phyloP scores from a whole-genome alignment of 805 yeast species.

The Yarrowia alimentaria region DNA sequence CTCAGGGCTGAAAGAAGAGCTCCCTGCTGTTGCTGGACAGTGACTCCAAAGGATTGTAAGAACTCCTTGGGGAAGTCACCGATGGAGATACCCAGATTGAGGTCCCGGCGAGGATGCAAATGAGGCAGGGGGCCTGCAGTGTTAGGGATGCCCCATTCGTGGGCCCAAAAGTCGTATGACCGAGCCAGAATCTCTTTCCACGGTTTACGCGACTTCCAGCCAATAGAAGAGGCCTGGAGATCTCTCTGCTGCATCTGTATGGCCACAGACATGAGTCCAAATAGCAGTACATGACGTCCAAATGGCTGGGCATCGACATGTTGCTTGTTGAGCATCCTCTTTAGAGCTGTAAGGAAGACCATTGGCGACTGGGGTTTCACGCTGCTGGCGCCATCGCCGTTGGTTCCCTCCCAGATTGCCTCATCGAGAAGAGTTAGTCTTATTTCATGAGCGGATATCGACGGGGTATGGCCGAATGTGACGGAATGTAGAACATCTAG shows the following conservation, averaged over 20 bases:
- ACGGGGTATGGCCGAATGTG: constrained; percentile 69
- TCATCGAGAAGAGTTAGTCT: constrained; percentile 63
- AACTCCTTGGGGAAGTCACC: constrained; percentile 12
- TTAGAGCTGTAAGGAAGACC: constrained; percentile 58
- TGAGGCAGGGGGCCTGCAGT: constrained; percentile 9
- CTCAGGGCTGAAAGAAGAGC: not conserved
- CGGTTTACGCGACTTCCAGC: constrained; percentile 44
- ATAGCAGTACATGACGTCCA: constrained; percentile 63
- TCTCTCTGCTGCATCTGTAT: constrained; percentile 73
- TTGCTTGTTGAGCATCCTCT: constrained; percentile 54
- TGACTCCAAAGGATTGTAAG: not conserved
- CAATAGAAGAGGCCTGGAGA: constrained; percentile 53
- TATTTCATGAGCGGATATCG: constrained; percentile 55
- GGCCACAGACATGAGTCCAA: constrained; percentile 65
- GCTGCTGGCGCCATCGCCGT: constrained; percentile 29
- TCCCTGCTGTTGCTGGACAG: not conserved
- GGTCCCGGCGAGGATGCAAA: constrained; percentile 4
- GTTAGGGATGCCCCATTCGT: constrained; percentile 30
- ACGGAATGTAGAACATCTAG: constrained; percentile 77
- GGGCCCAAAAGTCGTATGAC: constrained; percentile 68
- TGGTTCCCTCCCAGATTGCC: constrained; percentile 60
- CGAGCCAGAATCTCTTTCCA: constrained; percentile 73
- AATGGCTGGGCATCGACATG: constrained; percentile 53
- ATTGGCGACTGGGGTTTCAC: constrained; percentile 28
- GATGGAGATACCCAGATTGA: constrained; percentile 1